Conservation (phyloP, 2,329 filamentous ascomycete species). For the Epicoccum sorghinum region DNA sequence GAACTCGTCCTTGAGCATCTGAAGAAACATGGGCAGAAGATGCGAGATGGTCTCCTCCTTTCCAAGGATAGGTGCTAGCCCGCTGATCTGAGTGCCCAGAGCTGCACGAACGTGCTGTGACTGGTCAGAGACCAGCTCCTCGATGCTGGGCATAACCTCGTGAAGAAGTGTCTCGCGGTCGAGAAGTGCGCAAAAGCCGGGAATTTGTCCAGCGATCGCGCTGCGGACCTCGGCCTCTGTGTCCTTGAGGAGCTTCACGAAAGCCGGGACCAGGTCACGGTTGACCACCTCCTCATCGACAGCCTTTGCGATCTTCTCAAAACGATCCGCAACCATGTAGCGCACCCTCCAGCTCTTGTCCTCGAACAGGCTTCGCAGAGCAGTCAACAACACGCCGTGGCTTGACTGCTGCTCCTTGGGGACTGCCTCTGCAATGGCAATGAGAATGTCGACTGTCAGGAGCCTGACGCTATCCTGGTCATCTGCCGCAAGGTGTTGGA, state of each 20-base stretch:
- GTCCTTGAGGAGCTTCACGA: conserved; percentile 97
- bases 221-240: conserved; percentile 97
- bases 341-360: conserved; percentile 99
- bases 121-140: conserved; percentile 92
- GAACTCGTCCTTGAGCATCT: conserved; percentile 99
- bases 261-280: conserved; percentile 91
- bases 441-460: conserved; percentile 93
- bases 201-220: conserved; percentile 96
- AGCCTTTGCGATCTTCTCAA: conserved; percentile 99
- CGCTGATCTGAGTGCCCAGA: conserved; percentile 95
- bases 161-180: conserved; percentile 87
- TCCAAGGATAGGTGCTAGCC: conserved; percentile 92
- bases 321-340: conserved; percentile 98
- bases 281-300: conserved; percentile 96
- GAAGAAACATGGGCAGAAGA: conserved; percentile 96
- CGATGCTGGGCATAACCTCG: conserved; percentile 95
- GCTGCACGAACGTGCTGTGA: conserved; percentile 97
- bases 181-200: conserved; percentile 87
- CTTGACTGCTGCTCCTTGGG: conserved; percentile 98
- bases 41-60: conserved; percentile 99
- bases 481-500: conserved; percentile 94
- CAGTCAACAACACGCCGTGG: conserved; percentile 89
- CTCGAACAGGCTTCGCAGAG: conserved; percentile 90
- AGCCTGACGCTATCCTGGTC: conserved; percentile 97
- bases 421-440: conserved; percentile 94